These are phyloP conservation scores for Leucosporidium yakuticum DNA, from an alignment of 768 basidiomycete species.

Conservation along the genomic window DNA sequence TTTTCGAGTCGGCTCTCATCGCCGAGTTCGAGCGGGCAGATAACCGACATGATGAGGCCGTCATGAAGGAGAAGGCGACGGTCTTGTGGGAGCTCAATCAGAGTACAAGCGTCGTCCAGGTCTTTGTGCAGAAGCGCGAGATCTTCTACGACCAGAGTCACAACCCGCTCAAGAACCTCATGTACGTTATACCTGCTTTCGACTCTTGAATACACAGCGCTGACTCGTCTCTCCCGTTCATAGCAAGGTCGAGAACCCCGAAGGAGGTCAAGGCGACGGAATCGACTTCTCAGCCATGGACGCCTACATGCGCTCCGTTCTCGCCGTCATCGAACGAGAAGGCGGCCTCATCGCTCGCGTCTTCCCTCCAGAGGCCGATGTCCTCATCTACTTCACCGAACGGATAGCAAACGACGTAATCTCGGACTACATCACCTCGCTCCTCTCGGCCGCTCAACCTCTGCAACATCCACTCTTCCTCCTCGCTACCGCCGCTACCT, in stretches of 20 bases:
- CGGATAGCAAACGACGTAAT: conserved; percentile 74
- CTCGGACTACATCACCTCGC: conserved; percentile 73
- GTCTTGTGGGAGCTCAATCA: conserved; percentile 70
- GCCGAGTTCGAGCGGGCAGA: conserved; percentile 85
- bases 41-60: conserved; percentile 60
- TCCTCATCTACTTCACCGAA: conserved; percentile 74
- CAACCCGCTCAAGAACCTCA: conserved; percentile 68
- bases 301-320: conserved; percentile 66
- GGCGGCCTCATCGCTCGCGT: conserved; percentile 75
- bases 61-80: conserved; percentile 74
- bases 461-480: conserved; percentile 67
- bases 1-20: conserved; percentile 81
- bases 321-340: conserved; percentile 62
- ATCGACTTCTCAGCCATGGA: conserved; percentile 94
- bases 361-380: conserved; percentile 73
- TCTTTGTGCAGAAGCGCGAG: conserved; percentile 93
- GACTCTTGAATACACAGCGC: conserved; percentile 49
- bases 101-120: conserved; percentile 64
- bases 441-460: conserved; percentile 70
- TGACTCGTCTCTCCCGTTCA: conserved; percentile 47
- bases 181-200: conserved; percentile 36
- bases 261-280: conserved; percentile 43
- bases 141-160: conserved; percentile 84
- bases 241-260: conserved; percentile 41
- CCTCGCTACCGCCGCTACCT: conserved; percentile 80